phyloP scores from a whole-genome alignment of 768 basidiomycete genomes.

The Cantharellus anzutake region DNA sequence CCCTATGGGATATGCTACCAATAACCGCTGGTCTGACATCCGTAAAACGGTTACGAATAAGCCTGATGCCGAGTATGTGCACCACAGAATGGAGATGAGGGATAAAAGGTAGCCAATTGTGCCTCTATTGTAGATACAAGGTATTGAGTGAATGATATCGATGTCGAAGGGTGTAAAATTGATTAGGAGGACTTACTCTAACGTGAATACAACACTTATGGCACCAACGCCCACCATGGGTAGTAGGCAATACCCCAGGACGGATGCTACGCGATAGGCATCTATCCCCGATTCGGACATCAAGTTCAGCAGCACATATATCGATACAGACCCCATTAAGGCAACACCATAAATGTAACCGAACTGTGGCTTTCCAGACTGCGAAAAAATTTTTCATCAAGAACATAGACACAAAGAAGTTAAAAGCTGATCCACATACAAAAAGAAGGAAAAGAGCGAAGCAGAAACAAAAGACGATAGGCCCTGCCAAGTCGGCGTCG shows the following conservation, averaged over 20 bases:
- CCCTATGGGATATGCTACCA: constrained; percentile 93
- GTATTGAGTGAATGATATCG: constrained; percentile 7
- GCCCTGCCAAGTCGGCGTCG: constrained; percentile 94
- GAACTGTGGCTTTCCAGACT: constrained; percentile 98
- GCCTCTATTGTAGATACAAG: constrained; percentile 29
- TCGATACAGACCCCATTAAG: constrained; percentile 77
- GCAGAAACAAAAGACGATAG: constrained; percentile 85
- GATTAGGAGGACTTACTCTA: constrained; percentile 46
- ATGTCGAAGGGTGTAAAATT: not conserved
- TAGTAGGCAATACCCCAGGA: constrained; percentile 88
- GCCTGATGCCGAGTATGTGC: constrained; percentile 85
- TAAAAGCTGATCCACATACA: constrained; percentile 29
- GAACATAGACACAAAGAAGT: not conserved
- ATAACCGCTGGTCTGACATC: constrained; percentile 86
- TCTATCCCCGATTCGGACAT: constrained; percentile 95
- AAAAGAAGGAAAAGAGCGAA: constrained; percentile 86
- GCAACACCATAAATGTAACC: constrained; percentile 98
- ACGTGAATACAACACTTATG: constrained; percentile 64
- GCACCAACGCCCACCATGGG: constrained; percentile 93
- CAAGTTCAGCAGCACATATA: constrained; percentile 88
- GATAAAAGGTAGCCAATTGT: constrained; percentile 74
- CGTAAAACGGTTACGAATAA: constrained; percentile 91
- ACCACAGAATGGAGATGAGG: constrained; percentile 77
- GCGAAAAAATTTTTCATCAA: not conserved
- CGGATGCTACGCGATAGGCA: constrained; percentile 85